A percentile compares a stretch with the other conserved stretches of the same genome.
phyloP scores from a whole-genome alignment of 73 alveolate genomes.

The Tetrahymena malaccensis region DNA sequence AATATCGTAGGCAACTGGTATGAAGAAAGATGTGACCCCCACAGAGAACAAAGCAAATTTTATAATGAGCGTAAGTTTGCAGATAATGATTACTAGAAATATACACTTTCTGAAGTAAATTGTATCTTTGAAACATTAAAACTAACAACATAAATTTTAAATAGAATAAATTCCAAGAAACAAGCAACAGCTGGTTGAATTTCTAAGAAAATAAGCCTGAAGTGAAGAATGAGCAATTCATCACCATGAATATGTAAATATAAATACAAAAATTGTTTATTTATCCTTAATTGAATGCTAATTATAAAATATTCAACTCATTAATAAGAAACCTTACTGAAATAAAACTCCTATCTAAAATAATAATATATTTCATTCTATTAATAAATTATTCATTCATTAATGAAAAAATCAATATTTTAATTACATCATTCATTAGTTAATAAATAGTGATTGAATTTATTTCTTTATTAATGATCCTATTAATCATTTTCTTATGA shows the following conservation, averaged over 20 bases:
- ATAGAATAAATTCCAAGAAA: slow-evolving; percentile 12
- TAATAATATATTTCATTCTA: background rate
- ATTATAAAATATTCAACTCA: too few species aligned
- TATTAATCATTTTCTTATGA: too few species aligned
- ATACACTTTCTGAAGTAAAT: slow-evolving; percentile 15
- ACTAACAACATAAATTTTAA: background rate
- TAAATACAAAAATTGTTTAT: too few species aligned
- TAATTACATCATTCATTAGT: background rate
- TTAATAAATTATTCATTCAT: background rate
- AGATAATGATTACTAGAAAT: slow-evolving; percentile 5
- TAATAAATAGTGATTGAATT: background rate
- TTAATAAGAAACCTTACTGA: background rate
- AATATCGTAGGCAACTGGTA: slow-evolving; percentile 13
- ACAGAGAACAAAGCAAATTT: slow-evolving; percentile 11
- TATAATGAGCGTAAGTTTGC: slow-evolving; percentile 18
- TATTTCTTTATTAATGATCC: too few species aligned
- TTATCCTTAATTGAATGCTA: background rate
- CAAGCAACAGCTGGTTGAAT: slow-evolving; percentile 23
- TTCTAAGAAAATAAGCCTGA: slow-evolving; percentile 11
- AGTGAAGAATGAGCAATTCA: background rate
- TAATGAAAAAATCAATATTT: too few species aligned
- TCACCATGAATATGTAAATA: background rate
- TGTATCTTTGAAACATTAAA: background rate
- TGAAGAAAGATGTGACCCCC: slow-evolving; percentile 39
- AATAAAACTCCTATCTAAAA: slow-evolving; percentile 1